Base-by-base conservation (phyloP, 2,329 filamentous ascomycete genomes). In the Malbranchea cinnamomea region DNA sequence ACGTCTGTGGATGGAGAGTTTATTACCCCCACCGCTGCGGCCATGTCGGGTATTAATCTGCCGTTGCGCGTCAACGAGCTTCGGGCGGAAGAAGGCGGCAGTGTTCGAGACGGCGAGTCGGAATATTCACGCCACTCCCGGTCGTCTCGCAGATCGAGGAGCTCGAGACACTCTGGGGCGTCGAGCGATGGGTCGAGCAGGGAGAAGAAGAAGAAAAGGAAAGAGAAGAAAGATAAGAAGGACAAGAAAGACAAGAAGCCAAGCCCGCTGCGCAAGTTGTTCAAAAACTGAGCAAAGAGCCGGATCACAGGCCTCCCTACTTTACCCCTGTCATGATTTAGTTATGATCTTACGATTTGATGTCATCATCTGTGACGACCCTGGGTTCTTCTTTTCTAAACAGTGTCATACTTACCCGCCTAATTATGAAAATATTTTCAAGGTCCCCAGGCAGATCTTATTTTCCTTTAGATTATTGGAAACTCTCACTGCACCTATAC, bases 1-100 rank as follows among this genome's bases (percentile, higher is more conserved):
- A 74, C 70, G 4, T 74, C 66, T 16, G 71, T 75, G 8, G 72
- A 76, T 30, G 71, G 71, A 33, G 72, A 76, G 44, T 74, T 74
- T 48, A 67, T 76, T 47, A 76, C 71, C 3, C 70, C 68, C 0
- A 59, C 57, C 3, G 72, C 71, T 2, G 59, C 59, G 2, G 50
- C 51, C 10, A 57, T 63, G 48, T 63, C 59, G 8, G 55, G 60
- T 6, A 52, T 62, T 9, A 19, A 30, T 22, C 29, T 46, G 22
- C 44, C 43, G 10, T 13, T 50, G 44, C 13, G 54, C 43, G 6
- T 49, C 49, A 11, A 38, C 43, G 13, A 45, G 41, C 36, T 42
- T 9, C 40, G 41, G 28, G 23, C 28, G 5, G 21, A 23, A 10
- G 14, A 18, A 18, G 17, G 23, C 3, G 23, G 30, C 4, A 32